Percentiles rank a stretch among this genome's conserved stretches.
Conservation (phyloP, 1,284 basidiomycete genomes). For the Naganishia albida region DNA sequence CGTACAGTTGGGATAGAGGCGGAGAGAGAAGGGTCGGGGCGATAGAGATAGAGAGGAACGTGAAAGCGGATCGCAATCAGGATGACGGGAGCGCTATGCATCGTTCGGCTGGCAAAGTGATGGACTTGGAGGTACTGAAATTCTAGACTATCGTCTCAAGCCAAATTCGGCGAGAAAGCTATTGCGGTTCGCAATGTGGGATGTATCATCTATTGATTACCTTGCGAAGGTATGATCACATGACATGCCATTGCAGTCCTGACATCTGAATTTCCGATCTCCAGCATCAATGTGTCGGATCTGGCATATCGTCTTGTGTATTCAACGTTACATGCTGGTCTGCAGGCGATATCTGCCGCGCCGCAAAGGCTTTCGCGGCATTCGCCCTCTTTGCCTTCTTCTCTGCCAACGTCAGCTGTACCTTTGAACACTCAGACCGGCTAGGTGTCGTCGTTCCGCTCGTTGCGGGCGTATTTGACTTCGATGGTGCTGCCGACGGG, state of each 20-base stretch:
- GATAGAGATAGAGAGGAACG: too few relatives aligned
- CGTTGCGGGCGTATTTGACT: constrained; percentile 36
- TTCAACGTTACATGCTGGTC: too few relatives aligned
- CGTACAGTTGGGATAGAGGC: background rate
- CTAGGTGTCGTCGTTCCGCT: constrained; percentile 28
- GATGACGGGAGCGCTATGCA: too few relatives aligned
- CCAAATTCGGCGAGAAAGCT: too few relatives aligned
- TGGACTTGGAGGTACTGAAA: background rate
- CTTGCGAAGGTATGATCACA: too few relatives aligned
- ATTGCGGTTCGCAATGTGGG: too few relatives aligned
- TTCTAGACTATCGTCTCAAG: too few relatives aligned
- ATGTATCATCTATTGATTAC: too few relatives aligned
- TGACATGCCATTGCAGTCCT: too few relatives aligned
- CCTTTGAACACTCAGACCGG: background rate
- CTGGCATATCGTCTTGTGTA: too few relatives aligned
- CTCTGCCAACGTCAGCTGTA: constrained; percentile 1
- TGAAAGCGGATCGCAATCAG: too few relatives aligned
- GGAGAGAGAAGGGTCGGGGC: background rate
- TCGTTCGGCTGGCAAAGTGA: background rate
- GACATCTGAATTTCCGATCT: too few relatives aligned
- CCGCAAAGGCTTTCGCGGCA: constrained; percentile 12
- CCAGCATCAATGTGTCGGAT: background rate
- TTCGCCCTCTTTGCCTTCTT: constrained; percentile 25
- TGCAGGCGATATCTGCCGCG: background rate
- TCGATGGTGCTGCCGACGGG: constrained; percentile 39